Conservation (phyloP, 495 filamentous ascomycete species). For the Penicillium alfredii region DNA sequence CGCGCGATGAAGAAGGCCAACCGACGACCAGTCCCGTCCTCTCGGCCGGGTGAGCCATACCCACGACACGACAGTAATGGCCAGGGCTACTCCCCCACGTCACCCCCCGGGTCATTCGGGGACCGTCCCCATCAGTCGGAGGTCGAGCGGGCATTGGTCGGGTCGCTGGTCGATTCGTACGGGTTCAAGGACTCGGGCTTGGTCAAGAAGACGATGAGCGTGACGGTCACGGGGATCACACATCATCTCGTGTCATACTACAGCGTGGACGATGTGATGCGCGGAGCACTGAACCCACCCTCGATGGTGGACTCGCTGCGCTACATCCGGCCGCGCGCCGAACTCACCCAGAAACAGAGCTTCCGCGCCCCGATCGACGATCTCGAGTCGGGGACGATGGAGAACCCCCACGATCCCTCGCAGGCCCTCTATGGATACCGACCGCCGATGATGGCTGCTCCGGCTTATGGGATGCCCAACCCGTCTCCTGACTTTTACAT, state of each 20-base stretch:
- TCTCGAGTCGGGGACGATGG: slow-evolving; percentile 39
- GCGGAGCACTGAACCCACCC: slow-evolving; percentile 54
- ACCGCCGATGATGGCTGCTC: slow-evolving; percentile 33
- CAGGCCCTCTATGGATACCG: slow-evolving; percentile 40
- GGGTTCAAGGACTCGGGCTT: slow-evolving; percentile 78
- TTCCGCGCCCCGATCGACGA: slow-evolving; percentile 67
- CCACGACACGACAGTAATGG: slow-evolving; percentile 43
- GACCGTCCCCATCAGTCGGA: slow-evolving; percentile 44
- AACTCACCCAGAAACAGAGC: slow-evolving; percentile 60
- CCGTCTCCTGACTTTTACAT: slow-evolving; percentile 37
- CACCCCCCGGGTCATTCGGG: slow-evolving; percentile 30
- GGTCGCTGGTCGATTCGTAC: slow-evolving; percentile 81
- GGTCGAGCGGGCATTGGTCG: slow-evolving; percentile 63
- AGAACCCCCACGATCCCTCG: slow-evolving; percentile 33
- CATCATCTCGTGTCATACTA: slow-evolving; percentile 92
- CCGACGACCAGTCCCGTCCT: slow-evolving; percentile 33
- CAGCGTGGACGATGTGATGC: slow-evolving; percentile 66
- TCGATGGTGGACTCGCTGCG: slow-evolving; percentile 50
- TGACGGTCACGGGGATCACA: slow-evolving; percentile 59
- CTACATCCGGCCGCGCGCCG: slow-evolving; percentile 49
- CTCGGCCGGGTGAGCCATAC: slow-evolving; percentile 48
- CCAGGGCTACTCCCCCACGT: slow-evolving; percentile 39
- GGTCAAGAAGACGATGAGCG: slow-evolving; percentile 88
- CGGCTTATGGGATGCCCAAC: slow-evolving; percentile 33
- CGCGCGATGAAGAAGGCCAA: slow-evolving; percentile 68